These are phyloP conservation scores for Luvunga scandens DNA, from an alignment of 345 rosid species.

Conservation along the genomic window DNA sequence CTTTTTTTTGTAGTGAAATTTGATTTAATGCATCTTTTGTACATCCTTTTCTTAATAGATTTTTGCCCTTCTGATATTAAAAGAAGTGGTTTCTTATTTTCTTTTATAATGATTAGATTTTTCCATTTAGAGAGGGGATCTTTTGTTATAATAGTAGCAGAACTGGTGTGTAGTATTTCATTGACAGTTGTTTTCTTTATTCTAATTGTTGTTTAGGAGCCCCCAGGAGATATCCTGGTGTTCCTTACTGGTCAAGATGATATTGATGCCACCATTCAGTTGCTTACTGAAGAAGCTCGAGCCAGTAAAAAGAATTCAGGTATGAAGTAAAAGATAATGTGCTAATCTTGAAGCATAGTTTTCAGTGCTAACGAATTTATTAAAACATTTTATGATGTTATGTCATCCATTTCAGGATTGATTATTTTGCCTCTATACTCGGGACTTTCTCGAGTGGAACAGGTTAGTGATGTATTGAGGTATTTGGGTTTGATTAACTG, in stretches of 20 bases:
- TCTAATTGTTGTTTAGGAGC: constrained; percentile 50
- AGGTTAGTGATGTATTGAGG: constrained; percentile 38
- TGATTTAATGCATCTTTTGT: not conserved
- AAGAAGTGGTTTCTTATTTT: not conserved
- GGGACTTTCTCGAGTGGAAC: constrained; percentile 82
- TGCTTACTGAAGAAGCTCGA: constrained; percentile 75
- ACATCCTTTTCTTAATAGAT: not conserved
- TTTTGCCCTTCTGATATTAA: not conserved
- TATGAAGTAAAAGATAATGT: constrained; percentile 16
- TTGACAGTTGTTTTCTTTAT: not conserved
- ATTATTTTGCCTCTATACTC: constrained; percentile 77
- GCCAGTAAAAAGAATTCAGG: constrained; percentile 59
- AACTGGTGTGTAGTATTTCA: not conserved
- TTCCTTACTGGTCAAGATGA: constrained; percentile 99
- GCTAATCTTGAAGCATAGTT: not conserved
- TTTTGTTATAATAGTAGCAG: not conserved
- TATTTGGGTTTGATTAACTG: not conserved
- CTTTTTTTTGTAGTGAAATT: not conserved
- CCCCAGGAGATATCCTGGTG: constrained; percentile 83
- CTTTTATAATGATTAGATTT: not conserved
- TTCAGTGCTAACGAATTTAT: constrained; percentile 3
- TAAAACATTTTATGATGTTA: constrained; percentile 1
- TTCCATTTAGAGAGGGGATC: not conserved
- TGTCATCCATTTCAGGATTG: constrained; percentile 58
- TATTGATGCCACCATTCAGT: constrained; percentile 65